These are phyloP conservation scores for Mortierella sp. DNA, from an alignment of 371 early-diverging fungal species.

Conservation along the genomic window DNA sequence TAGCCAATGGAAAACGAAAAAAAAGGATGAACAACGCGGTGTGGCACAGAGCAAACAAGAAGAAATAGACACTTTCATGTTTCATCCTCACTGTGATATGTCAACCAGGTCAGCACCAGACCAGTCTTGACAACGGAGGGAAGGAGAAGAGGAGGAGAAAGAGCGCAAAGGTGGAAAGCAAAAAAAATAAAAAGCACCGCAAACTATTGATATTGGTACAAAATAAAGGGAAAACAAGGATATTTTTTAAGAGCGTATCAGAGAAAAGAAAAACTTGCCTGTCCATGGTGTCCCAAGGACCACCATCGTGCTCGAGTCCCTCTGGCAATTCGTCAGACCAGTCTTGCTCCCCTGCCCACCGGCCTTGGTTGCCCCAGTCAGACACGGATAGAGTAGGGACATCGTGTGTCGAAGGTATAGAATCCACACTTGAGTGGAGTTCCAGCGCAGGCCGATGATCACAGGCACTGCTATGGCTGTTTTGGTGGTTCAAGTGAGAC, in stretches of 20 bases:
- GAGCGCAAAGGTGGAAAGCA: neutral
- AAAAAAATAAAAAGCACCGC: neutral
- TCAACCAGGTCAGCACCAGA: neutral
- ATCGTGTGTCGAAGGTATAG: conserved; percentile 45
- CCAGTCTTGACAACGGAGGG: neutral
- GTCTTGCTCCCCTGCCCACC: conserved; percentile 49
- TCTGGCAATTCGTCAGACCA: conserved; percentile 54
- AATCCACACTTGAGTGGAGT: conserved; percentile 26
- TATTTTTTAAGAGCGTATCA: neutral
- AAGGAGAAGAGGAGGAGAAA: neutral
- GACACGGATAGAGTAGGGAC: conserved; percentile 39
- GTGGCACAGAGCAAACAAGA: neutral
- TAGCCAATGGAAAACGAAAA: neutral
- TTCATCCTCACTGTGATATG: neutral
- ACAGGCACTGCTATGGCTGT: conserved; percentile 17
- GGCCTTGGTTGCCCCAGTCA: conserved; percentile 51
- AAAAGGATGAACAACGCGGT: neutral
- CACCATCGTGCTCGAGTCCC: conserved; percentile 55
- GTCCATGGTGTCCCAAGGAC: conserved; percentile 51
- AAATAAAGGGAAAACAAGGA: conserved; percentile 1
- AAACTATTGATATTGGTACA: neutral
- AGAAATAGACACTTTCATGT: neutral
- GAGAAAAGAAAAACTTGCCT: conserved; percentile 25
- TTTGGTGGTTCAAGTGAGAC: conserved; percentile 4
- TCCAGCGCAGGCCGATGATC: conserved; percentile 21